phyloP scores from a whole-genome alignment of 306 rosid genomes.

The Quillaja saponaria region DNA sequence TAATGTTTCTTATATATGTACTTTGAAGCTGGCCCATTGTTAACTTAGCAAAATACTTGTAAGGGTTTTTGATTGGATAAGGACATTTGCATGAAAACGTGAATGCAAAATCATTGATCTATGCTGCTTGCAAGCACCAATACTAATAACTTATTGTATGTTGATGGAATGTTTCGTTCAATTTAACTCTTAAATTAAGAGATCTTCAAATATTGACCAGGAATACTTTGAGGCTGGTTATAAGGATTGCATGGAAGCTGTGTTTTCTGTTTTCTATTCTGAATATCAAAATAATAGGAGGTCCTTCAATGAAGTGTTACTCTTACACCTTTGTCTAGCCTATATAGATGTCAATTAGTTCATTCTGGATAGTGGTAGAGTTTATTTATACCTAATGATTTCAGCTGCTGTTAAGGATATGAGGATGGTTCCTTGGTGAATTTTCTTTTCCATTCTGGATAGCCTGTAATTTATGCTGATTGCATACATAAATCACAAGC shows the following conservation, averaged over 20 bases:
- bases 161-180: neutral
- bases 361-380: neutral
- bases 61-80: neutral
- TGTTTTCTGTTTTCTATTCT: neutral
- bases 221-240: neutral
- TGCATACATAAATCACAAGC: conserved; percentile 1
- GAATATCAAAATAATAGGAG: neutral
- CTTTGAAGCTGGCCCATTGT: no score
- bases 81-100: neutral
- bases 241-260: conserved; percentile 13
- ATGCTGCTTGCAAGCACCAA: no score
- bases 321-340: neutral
- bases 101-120: neutral
- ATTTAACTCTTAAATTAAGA: neutral
- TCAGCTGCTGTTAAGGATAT: neutral
- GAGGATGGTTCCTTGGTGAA: conserved; percentile 1
- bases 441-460: conserved; percentile 11
- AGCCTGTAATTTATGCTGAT: no score
- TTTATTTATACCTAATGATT: neutral
- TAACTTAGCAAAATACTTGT: no score
- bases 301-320: neutral
- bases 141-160: no score
- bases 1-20: no score
- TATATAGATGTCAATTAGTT: neutral
- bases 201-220: neutral